phyloP scores from a whole-genome alignment of 2,329 filamentous ascomycete genomes.

The Gnomoniopsis sp. region DNA sequence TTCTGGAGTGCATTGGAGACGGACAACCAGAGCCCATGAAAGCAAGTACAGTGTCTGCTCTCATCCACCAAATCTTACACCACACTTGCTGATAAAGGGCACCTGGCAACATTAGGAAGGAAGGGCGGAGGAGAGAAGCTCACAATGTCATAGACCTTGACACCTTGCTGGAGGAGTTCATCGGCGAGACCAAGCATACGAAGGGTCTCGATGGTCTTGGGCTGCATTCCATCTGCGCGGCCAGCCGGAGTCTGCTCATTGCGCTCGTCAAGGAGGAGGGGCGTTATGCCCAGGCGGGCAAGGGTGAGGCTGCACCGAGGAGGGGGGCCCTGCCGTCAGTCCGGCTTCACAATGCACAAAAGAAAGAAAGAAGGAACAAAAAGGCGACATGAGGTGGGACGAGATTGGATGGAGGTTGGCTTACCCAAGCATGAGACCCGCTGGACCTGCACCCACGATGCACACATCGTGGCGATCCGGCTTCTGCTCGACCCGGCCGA shows the following conservation, averaged over 20 bases:
- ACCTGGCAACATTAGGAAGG: too few species aligned
- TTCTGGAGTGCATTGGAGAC: too few species aligned
- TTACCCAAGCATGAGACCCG: constrained; percentile 52
- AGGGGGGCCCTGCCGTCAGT: background rate
- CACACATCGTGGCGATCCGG: constrained; percentile 37
- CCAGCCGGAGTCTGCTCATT: constrained; percentile 65
- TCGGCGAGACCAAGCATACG: constrained; percentile 65
- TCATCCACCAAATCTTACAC: too few species aligned
- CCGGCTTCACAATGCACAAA: constrained; percentile 42
- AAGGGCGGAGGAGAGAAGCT: constrained; percentile 29
- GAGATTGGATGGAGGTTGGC: background rate
- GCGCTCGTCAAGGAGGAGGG: constrained; percentile 65
- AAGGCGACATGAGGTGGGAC: constrained; percentile 6
- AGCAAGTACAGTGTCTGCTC: too few species aligned
- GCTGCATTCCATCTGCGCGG: constrained; percentile 65
- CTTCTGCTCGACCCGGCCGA: constrained; percentile 44
- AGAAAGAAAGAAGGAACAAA: constrained; percentile 38
- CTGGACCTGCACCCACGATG: constrained; percentile 54
- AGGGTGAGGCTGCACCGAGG: constrained; percentile 17
- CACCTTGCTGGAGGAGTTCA: constrained; percentile 56
- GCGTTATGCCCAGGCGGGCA: constrained; percentile 56
- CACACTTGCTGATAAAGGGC: too few species aligned
- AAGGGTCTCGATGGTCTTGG: constrained; percentile 70
- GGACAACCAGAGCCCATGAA: too few species aligned
- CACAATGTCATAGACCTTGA: constrained; percentile 62